Evolutionary conservation across 2,329 filamentous ascomycete genomes (phyloP), one percentile per base, ranked within the genome.

Genomic region (Colletotrichum scovillei): DNA sequence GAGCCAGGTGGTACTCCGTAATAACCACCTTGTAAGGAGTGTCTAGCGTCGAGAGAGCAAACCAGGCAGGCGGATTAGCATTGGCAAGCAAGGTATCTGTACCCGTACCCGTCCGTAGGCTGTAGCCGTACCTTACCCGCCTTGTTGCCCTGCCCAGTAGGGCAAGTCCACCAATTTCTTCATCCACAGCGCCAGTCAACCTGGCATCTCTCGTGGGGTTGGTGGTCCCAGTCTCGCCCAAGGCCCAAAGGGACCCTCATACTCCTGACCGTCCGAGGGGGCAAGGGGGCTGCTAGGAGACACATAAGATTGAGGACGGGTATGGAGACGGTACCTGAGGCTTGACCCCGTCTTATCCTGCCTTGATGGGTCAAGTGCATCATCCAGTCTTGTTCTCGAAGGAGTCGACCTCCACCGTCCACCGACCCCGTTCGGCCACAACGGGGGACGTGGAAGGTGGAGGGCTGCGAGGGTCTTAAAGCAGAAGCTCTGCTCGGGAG

Each of bases 401-500:
- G 63, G 65, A 67, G 60, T 72, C 69, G 53, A 69, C 52, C 52
- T 56, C 30, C 42, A 60, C 53, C 49, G 49, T 30, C 69, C 57
- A 68, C 69, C 49, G 32, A 38, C 57, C 64, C 63, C 64, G 56
- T 67, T 46, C 58, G 28, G 38, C 69, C 38, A 63, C 52, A 65
- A 63, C 64, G 66, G 59, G 55, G 66, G 55, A 60, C 32, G 66
- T 69, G 70, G 70, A 59, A 64, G 55, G 70, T 73, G 70, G 67
- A 70, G 53, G 42, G 24, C 42, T 52, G 46, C 53, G 55, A 65
- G 59, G 55, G 60, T 56, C 59, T 26, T n/a, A 59, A 42, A 70
- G 70, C 67, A 70, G 67, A 70, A 69, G 60, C 70, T 73, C 70
- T 73, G 70, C 66, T 65, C 67, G 62, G 66, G 57, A 55, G 49